Conservation (phyloP, 2,329 filamentous ascomycete species). For the Knufia petricola region DNA sequence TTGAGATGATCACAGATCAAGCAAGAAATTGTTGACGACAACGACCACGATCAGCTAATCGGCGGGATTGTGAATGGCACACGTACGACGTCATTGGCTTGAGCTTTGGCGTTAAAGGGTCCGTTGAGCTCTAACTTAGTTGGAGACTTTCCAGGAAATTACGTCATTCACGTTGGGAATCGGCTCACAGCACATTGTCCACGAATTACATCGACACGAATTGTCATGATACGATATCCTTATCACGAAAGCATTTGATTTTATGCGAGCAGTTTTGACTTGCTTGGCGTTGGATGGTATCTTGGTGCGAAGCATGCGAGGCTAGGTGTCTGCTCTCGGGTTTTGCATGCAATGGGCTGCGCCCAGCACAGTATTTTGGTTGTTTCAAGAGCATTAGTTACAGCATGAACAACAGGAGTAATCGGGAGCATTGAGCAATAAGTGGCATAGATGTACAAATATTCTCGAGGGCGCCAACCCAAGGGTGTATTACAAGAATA, state of each 20-base stretch:
- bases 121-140: not conserved
- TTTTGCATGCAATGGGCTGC: not conserved
- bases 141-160: not conserved
- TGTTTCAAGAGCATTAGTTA: too few species aligned
- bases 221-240: too few species aligned
- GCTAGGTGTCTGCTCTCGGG: not conserved
- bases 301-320: too few species aligned
- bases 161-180: not conserved
- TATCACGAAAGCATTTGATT: not conserved
- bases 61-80: not conserved
- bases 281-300: not conserved
- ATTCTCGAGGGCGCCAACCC: too few species aligned
- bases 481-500: too few species aligned
- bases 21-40: slow-evolving; percentile 1
- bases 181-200: not conserved
- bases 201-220: too few species aligned
- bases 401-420: too few species aligned
- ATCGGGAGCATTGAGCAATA: not conserved
- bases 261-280: not conserved
- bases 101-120: not conserved
- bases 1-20: not conserved
- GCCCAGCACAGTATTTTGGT: not conserved
- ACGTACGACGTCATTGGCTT: slow-evolving; percentile 2
- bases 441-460: not conserved
- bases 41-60: not conserved